Evolutionary conservation across 345 rosid genomes (phyloP).

Genomic region (Viola odorata): DNA sequence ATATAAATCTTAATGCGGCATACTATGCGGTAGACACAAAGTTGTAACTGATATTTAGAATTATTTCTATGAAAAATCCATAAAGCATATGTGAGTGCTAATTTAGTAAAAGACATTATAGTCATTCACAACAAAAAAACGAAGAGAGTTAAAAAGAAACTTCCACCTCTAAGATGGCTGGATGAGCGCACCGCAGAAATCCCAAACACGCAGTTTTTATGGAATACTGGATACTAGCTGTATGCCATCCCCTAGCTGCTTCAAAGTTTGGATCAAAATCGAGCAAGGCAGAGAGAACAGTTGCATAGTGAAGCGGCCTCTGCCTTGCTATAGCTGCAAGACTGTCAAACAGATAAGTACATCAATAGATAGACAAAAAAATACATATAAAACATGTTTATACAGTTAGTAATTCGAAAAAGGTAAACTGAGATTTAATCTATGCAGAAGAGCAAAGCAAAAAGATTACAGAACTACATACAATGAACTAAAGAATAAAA

Average conservation of each 20-base stretch:
- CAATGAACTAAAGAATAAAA: not conserved
- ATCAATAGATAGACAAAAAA: slow-evolving; percentile 22
- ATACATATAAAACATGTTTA: slow-evolving; percentile 1
- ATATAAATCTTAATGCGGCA: too few relatives aligned
- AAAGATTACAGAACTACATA: not conserved
- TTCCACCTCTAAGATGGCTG: slow-evolving; percentile 70
- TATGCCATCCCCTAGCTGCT: slow-evolving; percentile 52
- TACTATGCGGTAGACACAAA: too few relatives aligned
- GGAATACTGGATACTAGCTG: slow-evolving; percentile 72
- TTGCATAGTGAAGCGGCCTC: slow-evolving; percentile 67
- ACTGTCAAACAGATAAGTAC: slow-evolving; percentile 49
- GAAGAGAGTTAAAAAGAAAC: not conserved
- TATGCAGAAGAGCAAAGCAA: not conserved
- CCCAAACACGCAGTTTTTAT: slow-evolving; percentile 89
- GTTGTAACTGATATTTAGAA: too few relatives aligned
- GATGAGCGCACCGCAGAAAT: slow-evolving; percentile 74
- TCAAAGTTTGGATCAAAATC: slow-evolving; percentile 64
- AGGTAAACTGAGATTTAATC: not conserved
- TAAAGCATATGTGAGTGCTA: not conserved
- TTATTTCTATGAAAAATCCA: too few relatives aligned
- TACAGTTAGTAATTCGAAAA: too few relatives aligned
- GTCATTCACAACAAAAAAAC: not conserved
- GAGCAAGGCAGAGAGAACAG: slow-evolving; percentile 66
- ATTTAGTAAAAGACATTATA: not conserved
- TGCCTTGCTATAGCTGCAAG: slow-evolving; percentile 84